Evolutionary conservation across 805 yeast species (phyloP), one percentile per base, ranked within the genome.

Genomic region (Ogataea saltuana): DNA sequence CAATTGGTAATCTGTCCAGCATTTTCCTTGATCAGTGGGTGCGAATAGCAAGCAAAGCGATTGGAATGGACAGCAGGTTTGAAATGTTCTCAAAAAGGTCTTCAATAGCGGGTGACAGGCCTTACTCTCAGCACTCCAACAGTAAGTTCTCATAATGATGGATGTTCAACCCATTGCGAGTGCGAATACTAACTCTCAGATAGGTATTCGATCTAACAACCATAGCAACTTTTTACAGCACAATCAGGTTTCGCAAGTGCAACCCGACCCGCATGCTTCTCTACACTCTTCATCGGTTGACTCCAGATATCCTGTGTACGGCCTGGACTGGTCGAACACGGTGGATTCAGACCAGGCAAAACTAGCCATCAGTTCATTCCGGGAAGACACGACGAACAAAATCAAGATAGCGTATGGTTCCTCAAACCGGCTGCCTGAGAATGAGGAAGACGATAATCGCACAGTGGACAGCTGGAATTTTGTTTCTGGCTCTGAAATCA

Each of bases 351-450:
- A 69, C 2, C 46, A 57, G 9, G 81, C 80, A 7, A 67, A 72
- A 35, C 63, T 86, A 6, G 93, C 88, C 0, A 59, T 84, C n/a
- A 74, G 83, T n/a, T 76, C 96, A 0, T 88, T 81, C 59, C 76
- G 85, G 45, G 97, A 90, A 61, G 95, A 88, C 39, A 69, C 80
- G 20, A 68, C 72, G 30, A 90, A 90, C 64, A 77, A 78, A 51
- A 60, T 89, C 19, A 81, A 80, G 56, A 63, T 84, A 1, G 49
- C 76, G 8, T 63, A 67, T 35, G 75, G 76, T 0, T 33, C 58
- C 0, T 58, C 63, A 7, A 30, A 54, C 30, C 41, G 49, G 34
- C 33, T 42, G 18, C 45, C 45, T 3, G 53, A 42, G 28, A 55
- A 46, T 19, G 61, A 58, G 18, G 59, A 19, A 6, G 36, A 21